Percentiles rank a stretch among this genome's conserved stretches.
Evolutionary conservation across 805 yeast genomes (phyloP).

Genomic region (Monosporozyma yasuniensis): DNA sequence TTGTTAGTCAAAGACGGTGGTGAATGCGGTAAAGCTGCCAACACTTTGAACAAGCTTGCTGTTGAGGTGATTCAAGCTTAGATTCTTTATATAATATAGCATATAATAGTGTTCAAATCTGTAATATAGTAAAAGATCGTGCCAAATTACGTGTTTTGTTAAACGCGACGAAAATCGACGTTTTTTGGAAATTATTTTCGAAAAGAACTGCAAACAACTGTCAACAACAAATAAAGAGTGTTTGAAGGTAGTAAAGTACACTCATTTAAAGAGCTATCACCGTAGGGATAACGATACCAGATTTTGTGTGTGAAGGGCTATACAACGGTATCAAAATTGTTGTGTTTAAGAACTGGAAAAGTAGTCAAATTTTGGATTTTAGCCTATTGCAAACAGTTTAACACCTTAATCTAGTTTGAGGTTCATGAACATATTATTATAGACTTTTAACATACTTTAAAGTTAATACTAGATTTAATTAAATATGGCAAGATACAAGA

Average conservation of each 20-base stretch:
- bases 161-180: not conserved
- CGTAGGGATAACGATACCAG: constrained; percentile 2
- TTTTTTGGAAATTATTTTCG: not conserved
- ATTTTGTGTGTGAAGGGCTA: constrained; percentile 5
- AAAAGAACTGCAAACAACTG: constrained; percentile 1
- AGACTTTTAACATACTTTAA: not conserved
- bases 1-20: constrained; percentile 61
- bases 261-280: not conserved
- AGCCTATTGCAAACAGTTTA: not conserved
- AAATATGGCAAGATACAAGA: constrained; percentile 3
- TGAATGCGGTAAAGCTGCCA: constrained; percentile 49
- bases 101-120: too few relatives aligned
- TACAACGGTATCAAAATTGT: constrained; percentile 2
- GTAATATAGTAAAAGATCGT: not conserved
- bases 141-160: not conserved
- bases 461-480: not conserved
- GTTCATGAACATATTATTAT: not conserved
- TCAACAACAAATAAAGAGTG: not conserved
- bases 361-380: not conserved
- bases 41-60: constrained; percentile 19
- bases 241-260: not conserved
- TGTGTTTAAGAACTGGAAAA: too few relatives aligned
- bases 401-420: not conserved
- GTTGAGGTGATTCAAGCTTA: not conserved
- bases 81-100: not conserved